A percentile compares a stretch with the other conserved stretches of the same genome.
phyloP scores from a whole-genome alignment of 495 filamentous ascomycete genomes.

The Extremus antarcticus region DNA sequence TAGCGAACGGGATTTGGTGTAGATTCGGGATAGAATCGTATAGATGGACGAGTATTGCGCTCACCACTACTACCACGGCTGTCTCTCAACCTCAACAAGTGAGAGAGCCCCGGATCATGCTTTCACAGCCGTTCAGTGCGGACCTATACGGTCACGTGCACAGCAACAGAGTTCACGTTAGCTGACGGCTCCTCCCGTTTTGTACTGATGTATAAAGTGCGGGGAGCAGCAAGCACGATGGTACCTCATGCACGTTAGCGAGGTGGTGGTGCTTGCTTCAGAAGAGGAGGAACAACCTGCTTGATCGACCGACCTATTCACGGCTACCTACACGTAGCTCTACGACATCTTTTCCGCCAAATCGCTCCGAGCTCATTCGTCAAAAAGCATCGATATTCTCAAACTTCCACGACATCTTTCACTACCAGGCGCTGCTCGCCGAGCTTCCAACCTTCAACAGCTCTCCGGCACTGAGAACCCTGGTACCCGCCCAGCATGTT shows the following conservation, averaged over 20 bases:
- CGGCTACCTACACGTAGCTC: neutral
- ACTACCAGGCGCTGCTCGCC: too few species aligned
- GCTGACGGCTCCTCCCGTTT: too few species aligned
- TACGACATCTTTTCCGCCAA: neutral
- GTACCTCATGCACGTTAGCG: too few species aligned
- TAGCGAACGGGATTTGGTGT: too few species aligned
- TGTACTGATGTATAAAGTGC: too few species aligned
- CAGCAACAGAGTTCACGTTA: too few species aligned
- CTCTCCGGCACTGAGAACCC: neutral
- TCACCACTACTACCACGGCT: too few species aligned
- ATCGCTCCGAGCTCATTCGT: neutral
- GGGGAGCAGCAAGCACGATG: too few species aligned
- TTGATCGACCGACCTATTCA: neutral
- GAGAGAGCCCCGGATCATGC: too few species aligned
- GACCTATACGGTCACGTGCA: too few species aligned
- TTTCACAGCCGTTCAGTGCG: too few species aligned
- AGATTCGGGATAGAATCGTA: neutral
- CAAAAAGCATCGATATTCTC: neutral
- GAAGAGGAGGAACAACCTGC: neutral
- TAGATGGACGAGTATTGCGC: too few species aligned
- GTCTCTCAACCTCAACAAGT: neutral
- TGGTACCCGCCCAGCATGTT: constrained; percentile 6
- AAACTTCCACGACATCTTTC: neutral
- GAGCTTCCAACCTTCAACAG: neutral
- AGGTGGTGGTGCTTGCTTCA: neutral